These are phyloP conservation scores for Dothideomycetes sp. DNA, from an alignment of 2,329 filamentous ascomycete species.

Conservation along the genomic window DNA sequence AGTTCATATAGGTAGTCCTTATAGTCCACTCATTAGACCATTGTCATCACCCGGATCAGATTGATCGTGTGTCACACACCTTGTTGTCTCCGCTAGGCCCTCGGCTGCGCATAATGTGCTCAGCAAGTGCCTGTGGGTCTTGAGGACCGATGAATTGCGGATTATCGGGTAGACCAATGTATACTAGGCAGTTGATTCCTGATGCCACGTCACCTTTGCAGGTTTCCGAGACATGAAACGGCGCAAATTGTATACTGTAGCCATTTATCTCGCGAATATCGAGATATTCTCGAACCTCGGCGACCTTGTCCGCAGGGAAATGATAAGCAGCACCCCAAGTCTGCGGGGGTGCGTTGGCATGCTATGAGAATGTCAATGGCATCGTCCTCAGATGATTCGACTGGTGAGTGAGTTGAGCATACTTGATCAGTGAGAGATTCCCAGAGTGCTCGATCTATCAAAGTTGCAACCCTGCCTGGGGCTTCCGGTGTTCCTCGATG, in stretches of 20 bases:
- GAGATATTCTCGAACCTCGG: conserved; percentile 77
- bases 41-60: background rate
- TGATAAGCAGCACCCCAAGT: conserved; percentile 85
- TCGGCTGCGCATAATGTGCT: conserved; percentile 63
- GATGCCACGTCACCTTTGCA: conserved; percentile 25
- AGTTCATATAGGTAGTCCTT: conserved; percentile 73
- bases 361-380: conserved; percentile 25
- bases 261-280: conserved; percentile 97
- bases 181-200: conserved; percentile 57
- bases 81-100: conserved; percentile 84
- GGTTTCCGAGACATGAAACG: conserved; percentile 55
- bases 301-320: conserved; percentile 59
- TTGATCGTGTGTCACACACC: background rate
- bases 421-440: conserved; percentile 58
- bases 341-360: conserved; percentile 48
- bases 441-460: conserved; percentile 81
- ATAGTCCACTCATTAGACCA: too few species aligned
- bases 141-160: conserved; percentile 83
- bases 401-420: too few species aligned
- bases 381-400: too few species aligned
- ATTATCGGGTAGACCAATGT: conserved; percentile 89
- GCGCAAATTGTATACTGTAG: conserved; percentile 84
- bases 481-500: conserved; percentile 82
- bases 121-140: conserved; percentile 64
- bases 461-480: conserved; percentile 84